Evolutionary conservation across 495 filamentous ascomycete genomes (phyloP), one percentile per base, ranked within the genome.

Genomic region (Aspergillus hancockii): DNA sequence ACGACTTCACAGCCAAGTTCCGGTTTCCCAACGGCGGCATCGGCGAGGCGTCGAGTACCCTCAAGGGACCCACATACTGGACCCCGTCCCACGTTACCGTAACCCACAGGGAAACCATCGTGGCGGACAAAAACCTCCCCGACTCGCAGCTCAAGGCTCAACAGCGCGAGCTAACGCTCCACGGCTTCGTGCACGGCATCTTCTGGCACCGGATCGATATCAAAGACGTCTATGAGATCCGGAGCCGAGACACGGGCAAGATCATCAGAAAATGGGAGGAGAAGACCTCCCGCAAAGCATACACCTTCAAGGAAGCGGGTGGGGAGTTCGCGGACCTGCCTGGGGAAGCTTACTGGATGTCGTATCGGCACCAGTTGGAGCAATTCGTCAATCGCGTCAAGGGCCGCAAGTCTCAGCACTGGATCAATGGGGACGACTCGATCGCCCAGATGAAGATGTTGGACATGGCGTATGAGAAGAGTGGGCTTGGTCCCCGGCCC

Each of bases 321-420:
- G 25, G 25, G 3, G 25, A 28, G 3, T 28, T 28, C 7, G 25
- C 7, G 25, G 25, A 28, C 25, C 25, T 28, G 25, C 25, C 25
- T 7, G 25, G 25, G 3, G 25, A 28, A 28, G 3, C 25, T 28
- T 28, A 28, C 25, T 86, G 83, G 84, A 62, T 71, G 1, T 77
- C 76, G 3, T 85, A 84, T 61, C 72, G 76, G 12, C 71, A 81
- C 58, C 77, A 83, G 67, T 68, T 88, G 8, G 77, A 86, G 58
- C 71, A 80, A 55, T 88, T 88, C 62, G 79, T 86, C 16, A 81
- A 85, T 61, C 68, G 63, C 22, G 61, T 86, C 4, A 78, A 75
- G 28, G 78, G 78, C 0, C 66, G 78, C 6, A 58, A 72, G 41
- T 72, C 67, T 5, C 71, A 70, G 6, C 69, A 76, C 8, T 86